These are phyloP conservation scores for Malassezia cuniculi DNA, from an alignment of 1,284 basidiomycete genomes.

Conservation along the genomic window DNA sequence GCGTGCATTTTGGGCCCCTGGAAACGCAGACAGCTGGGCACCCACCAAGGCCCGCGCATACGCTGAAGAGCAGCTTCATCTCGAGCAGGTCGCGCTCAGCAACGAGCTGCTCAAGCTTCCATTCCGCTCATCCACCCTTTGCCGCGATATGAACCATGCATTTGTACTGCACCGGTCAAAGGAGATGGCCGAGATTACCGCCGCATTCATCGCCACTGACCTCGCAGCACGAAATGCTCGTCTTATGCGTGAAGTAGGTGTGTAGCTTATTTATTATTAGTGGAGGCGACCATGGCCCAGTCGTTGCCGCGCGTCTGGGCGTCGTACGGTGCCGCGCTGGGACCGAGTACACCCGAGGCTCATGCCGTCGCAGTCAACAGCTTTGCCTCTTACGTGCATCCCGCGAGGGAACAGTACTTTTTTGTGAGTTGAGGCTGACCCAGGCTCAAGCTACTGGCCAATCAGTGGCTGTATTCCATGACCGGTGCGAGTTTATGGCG, in stretches of 20 bases:
- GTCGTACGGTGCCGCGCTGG: conserved; percentile 11
- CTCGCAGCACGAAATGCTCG: too few species aligned
- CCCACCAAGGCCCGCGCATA: conserved; percentile 4
- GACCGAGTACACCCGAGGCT: conserved; percentile 5
- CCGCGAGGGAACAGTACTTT: conserved; percentile 3
- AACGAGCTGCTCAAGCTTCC: too few species aligned
- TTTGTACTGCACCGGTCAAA: too few species aligned
- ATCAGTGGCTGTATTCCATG: conserved; percentile 5
- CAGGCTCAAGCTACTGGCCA: conserved; percentile 14
- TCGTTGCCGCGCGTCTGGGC: conserved; percentile 11
- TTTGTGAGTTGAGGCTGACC: conserved; percentile 2
- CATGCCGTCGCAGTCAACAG: conserved; percentile 11
- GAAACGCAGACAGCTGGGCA: conserved; percentile 10
- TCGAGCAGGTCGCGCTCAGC: background rate
- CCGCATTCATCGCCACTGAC: too few species aligned
- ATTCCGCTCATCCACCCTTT: too few species aligned
- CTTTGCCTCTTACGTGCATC: conserved; percentile 8
- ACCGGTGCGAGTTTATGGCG: conserved; percentile 6
- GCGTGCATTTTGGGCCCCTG: conserved; percentile 7
- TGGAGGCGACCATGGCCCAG: conserved; percentile 8
- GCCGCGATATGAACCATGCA: too few species aligned
- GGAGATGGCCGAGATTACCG: too few species aligned
- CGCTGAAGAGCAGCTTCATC: conserved; percentile 4
- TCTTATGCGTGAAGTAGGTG: too few species aligned
- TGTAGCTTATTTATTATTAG: background rate